phyloP scores from a whole-genome alignment of 108 stramenopile genomes.

The Cylindrotheca closterium region DNA sequence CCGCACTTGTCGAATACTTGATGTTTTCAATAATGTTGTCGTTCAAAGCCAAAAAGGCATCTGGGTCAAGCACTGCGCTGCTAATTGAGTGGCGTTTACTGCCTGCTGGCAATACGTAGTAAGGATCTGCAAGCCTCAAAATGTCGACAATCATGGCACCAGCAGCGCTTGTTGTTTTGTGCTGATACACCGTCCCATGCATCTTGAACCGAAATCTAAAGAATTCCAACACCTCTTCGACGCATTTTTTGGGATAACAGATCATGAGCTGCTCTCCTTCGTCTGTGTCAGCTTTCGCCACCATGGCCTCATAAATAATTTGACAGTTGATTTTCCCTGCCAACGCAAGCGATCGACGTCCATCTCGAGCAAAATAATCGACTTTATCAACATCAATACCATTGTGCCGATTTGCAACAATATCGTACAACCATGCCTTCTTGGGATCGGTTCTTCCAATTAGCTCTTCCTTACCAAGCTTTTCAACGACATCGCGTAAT shows the following conservation, averaged over 20 bases:
- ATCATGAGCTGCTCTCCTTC: slow-evolving; percentile 63
- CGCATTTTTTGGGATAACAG: slow-evolving; percentile 87
- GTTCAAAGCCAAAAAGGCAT: slow-evolving; percentile 43
- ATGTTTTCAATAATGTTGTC: slow-evolving; percentile 70
- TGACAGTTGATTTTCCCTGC: slow-evolving; percentile 44
- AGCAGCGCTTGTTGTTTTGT: slow-evolving; percentile 70
- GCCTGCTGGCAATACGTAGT: slow-evolving; percentile 35
- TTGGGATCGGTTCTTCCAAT: slow-evolving; percentile 50
- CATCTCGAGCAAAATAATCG: slow-evolving; percentile 92
- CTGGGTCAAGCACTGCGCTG: slow-evolving; percentile 51
- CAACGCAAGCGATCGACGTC: slow-evolving; percentile 32
- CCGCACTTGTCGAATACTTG: slow-evolving; percentile 24
- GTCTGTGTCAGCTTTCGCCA: slow-evolving; percentile 49
- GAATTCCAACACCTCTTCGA: slow-evolving; percentile 55
- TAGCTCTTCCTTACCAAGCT: slow-evolving; percentile 6
- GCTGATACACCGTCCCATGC: slow-evolving; percentile 81
- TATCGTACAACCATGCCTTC: slow-evolving; percentile 90
- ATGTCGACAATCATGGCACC: slow-evolving; percentile 81
- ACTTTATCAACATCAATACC: slow-evolving; percentile 95
- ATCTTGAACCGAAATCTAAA: slow-evolving; percentile 72
- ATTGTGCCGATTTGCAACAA: slow-evolving; percentile 84
- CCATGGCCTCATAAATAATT: slow-evolving; percentile 67
- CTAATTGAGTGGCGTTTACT: slow-evolving; percentile 53
- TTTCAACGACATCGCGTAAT: slow-evolving; percentile 6
- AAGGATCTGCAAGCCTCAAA: slow-evolving; percentile 72